A percentile compares a stretch with the other conserved stretches of the same genome.
Conservation (phyloP, 108 stramenopile species). For the Cyclotella distinguenda region DNA sequence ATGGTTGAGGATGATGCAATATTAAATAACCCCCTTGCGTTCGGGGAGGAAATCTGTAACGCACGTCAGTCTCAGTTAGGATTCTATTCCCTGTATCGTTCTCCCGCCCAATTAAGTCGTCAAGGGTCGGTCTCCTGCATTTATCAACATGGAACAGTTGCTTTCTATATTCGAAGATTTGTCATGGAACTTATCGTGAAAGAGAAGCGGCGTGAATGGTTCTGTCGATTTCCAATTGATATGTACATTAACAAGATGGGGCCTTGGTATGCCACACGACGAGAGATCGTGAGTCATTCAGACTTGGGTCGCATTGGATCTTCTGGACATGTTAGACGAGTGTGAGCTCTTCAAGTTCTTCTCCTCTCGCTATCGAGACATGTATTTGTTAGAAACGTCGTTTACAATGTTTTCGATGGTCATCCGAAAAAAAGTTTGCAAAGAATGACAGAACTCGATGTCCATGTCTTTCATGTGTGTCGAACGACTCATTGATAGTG, state of each 20-base stretch:
- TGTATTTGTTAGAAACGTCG: too few relatives aligned
- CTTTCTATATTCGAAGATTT: conserved; percentile 33
- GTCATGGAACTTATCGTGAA: conserved; percentile 35
- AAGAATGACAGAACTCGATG: too few relatives aligned
- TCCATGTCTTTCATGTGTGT: too few relatives aligned
- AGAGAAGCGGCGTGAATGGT: conserved; percentile 30
- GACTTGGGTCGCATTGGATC: conserved; percentile 34
- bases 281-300: conserved; percentile 39
- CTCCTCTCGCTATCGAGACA: too few relatives aligned
- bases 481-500: too few relatives aligned
- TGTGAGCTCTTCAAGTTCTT: too few relatives aligned
- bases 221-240: conserved; percentile 47
- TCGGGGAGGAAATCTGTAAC: conserved; percentile 31
- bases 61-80: conserved; percentile 11
- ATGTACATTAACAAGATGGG: conserved; percentile 46
- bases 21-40: conserved; percentile 10
- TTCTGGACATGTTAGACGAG: neutral
- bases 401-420: too few relatives aligned
- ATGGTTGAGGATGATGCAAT: conserved; percentile 44
- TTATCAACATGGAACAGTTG: conserved; percentile 44
- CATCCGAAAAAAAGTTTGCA: too few relatives aligned
- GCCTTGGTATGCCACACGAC: conserved; percentile 44
- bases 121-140: conserved; percentile 21
- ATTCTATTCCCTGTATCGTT: conserved; percentile 44
- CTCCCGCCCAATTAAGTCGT: conserved; percentile 25